These are phyloP conservation scores for Backusella liffmaniae DNA, from an alignment of 192 early-diverging fungal genomes.

Conservation along the genomic window DNA sequence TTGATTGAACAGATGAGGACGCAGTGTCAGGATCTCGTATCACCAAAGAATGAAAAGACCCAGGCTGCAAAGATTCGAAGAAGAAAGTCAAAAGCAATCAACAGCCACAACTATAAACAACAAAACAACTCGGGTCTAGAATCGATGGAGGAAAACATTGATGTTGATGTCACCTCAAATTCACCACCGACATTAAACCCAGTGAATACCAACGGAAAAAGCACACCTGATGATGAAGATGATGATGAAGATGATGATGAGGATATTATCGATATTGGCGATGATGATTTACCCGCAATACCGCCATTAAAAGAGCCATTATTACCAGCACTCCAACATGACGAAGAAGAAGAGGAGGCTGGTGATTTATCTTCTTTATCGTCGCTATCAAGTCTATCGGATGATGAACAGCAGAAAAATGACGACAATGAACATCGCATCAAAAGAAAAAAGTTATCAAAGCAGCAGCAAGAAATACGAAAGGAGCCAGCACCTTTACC, in stretches of 20 bases:
- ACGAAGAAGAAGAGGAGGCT: background rate
- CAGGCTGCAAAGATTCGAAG: background rate
- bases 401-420: background rate
- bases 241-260: slow-evolving; percentile 23
- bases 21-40: slow-evolving; percentile 13
- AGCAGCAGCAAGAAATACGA: background rate
- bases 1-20: slow-evolving; percentile 40
- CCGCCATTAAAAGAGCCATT: background rate
- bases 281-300: slow-evolving; percentile 20
- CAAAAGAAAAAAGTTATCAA: background rate
- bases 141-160: slow-evolving; percentile 15
- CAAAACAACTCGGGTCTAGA: background rate
- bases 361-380: slow-evolving; percentile 12
- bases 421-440: slow-evolving; percentile 1
- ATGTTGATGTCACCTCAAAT: slow-evolving; percentile 28
- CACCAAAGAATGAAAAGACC: background rate
- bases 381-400: slow-evolving; percentile 12
- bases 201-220: background rate
- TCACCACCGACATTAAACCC: slow-evolving; percentile 10
- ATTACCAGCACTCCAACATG: slow-evolving; percentile 16
- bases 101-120: background rate
- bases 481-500: background rate
- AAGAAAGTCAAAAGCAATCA: background rate
- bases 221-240: slow-evolving; percentile 9
- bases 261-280: slow-evolving; percentile 27